Evolutionary conservation across 2,329 filamentous ascomycete species (phyloP), one percentile per base, ranked within the genome.

Genomic region (Cercospora sojina): DNA sequence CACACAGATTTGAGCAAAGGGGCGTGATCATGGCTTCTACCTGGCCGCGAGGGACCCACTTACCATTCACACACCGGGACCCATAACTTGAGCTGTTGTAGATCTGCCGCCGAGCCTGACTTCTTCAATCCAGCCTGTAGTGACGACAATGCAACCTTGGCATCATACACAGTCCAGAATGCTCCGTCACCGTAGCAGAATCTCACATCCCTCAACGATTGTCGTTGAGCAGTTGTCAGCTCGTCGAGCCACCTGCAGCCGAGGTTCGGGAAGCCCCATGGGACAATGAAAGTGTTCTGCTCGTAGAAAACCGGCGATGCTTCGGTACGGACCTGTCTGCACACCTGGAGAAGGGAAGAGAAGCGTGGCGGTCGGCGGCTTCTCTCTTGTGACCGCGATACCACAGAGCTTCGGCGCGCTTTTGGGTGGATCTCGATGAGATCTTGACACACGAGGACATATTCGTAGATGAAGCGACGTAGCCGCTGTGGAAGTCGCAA

Each of bases 171-270:
- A 1, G 67, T 67, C 64, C 67, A 69, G 64, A 69, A 70, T 10
- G 69, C 69, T 10, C 69, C 69, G 29, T 70, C 69, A 13, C 67
- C 69, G 29, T 67, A 70, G 38, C 67, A 69, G 64, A 70, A 69
- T 13, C 69, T 29, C 12, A 70, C 69, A 38, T 70, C 67, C 9
- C 64, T 59, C n/a, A 69, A 59, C 8, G 62, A n/a, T 12, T 53
- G 43, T 12, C 69, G 56, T 27, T 69, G 57, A n/a, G 63, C 5
- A 12, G 67, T 32, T 3, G 67, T 47, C 5, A 67, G 63, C 25
- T 59, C 65, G 16, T 70, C 69, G 5, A 70, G 63, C 64, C 65
- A 69, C n/a, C 62, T 32, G 31, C 62, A 64, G 27, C 67, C 67
- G 12, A 70, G 58, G 35, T 64, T 65, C 5, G 67, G 69, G 35